Evolutionary conservation across 2,329 filamentous ascomycete genomes (phyloP).

Genomic region (Alternaria arbusti): DNA sequence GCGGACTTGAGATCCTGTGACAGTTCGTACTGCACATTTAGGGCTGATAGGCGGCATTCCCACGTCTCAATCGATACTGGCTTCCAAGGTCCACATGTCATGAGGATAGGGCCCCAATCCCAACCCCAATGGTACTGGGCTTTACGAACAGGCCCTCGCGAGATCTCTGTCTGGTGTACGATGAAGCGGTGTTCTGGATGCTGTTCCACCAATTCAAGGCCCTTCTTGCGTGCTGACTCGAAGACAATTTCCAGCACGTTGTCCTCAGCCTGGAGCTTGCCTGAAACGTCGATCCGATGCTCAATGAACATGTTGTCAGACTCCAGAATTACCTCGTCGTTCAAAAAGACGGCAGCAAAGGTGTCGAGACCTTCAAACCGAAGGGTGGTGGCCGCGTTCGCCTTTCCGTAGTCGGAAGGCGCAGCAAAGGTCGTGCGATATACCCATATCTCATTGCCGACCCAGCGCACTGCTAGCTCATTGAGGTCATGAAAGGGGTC

Average conservation of each 20-base stretch:
- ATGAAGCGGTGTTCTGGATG: constrained; percentile 62
- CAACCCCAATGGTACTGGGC: constrained; percentile 59
- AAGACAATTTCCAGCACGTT: constrained; percentile 65
- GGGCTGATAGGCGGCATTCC: constrained; percentile 67
- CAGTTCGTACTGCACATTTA: constrained; percentile 67
- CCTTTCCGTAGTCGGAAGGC: constrained; percentile 38
- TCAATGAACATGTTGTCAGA: constrained; percentile 69
- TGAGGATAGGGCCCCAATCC: constrained; percentile 58
- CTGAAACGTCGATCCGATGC: constrained; percentile 61
- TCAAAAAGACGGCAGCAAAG: constrained; percentile 64
- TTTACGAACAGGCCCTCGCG: constrained; percentile 61
- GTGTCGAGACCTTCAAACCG: constrained; percentile 70
- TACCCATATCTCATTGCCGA: constrained; percentile 55
- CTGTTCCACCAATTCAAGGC: constrained; percentile 58
- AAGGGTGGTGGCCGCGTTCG: constrained; percentile 51
- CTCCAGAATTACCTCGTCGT: constrained; percentile 59
- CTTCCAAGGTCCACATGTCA: constrained; percentile 66
- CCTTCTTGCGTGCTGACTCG: constrained; percentile 59
- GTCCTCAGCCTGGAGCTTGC: constrained; percentile 42
- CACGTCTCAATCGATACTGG: constrained; percentile 75
- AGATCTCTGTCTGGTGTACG: constrained; percentile 49
- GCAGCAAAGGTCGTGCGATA: constrained; percentile 45
- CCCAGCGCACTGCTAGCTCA: constrained; percentile 57
- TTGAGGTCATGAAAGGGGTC: constrained; percentile 59
- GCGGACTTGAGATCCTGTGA: constrained; percentile 24